phyloP scores from a whole-genome alignment of 805 yeast genomes.

The Ogataea thermomethanolica region DNA sequence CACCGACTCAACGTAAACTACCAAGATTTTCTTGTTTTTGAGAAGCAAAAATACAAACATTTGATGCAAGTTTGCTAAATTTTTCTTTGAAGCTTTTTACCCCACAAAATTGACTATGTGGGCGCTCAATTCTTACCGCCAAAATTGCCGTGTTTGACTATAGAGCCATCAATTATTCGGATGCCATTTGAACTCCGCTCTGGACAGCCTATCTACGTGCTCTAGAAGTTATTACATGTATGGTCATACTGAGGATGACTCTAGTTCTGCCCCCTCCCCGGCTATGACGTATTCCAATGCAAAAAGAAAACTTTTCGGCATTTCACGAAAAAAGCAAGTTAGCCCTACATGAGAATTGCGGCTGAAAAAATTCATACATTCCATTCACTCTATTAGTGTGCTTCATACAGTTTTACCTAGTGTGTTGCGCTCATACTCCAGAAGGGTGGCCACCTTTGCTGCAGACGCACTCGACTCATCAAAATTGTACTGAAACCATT shows the following conservation, averaged over 20 bases:
- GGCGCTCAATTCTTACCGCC: too few species aligned
- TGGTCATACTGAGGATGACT: not conserved
- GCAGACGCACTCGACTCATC: slow-evolving; percentile 41
- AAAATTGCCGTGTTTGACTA: too few species aligned
- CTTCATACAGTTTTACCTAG: not conserved
- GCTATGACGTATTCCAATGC: not conserved
- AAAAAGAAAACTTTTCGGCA: not conserved
- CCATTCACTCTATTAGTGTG: too few species aligned
- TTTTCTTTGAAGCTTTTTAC: not conserved
- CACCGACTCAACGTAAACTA: too few species aligned
- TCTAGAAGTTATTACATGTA: too few species aligned
- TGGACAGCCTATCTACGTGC: too few species aligned
- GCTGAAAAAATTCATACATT: not conserved
- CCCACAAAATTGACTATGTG: not conserved
- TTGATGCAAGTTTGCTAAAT: not conserved
- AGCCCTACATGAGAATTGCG: not conserved
- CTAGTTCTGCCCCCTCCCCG: not conserved
- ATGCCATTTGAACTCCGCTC: too few species aligned
- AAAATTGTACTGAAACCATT: slow-evolving; percentile 42
- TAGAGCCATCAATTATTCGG: too few species aligned
- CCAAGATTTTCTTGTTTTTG: too few species aligned
- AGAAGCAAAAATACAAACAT: too few species aligned
- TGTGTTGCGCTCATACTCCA: slow-evolving; percentile 16
- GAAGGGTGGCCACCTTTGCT: slow-evolving; percentile 32
- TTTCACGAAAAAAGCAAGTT: not conserved